phyloP scores from a whole-genome alignment of 441 rosid genomes.

The Pelargonium myrrhifolium region DNA sequence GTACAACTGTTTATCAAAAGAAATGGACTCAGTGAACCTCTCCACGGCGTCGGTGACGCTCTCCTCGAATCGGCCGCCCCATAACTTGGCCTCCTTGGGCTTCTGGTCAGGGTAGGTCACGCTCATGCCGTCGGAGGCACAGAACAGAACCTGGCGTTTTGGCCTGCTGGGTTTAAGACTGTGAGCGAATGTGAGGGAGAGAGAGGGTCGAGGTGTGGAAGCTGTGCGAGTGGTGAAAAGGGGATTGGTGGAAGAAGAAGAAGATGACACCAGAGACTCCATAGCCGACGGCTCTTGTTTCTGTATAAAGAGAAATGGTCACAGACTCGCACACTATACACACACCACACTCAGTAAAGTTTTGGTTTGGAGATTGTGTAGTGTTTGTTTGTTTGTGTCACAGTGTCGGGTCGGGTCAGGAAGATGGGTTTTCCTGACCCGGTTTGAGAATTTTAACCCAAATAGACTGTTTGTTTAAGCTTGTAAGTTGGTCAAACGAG shows the following conservation, averaged over 20 bases:
- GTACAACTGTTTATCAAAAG: conserved; percentile 75
- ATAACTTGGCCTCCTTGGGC: conserved; percentile 68
- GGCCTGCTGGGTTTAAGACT: conserved; percentile 16
- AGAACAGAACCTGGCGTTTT: conserved; percentile 25
- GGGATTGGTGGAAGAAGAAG: not conserved
- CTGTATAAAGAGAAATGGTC: no score
- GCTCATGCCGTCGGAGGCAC: conserved; percentile 33
- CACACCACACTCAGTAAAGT: no score
- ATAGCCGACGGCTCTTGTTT: not conserved
- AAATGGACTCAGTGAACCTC: conserved; percentile 86
- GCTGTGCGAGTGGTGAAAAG: not conserved
- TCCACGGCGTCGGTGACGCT: conserved; percentile 75
- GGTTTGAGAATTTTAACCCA: no score
- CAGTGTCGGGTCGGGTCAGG: no score
- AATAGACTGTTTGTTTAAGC: no score
- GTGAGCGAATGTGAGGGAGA: conserved; percentile 11
- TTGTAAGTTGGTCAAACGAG: no score
- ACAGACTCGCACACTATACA: no score
- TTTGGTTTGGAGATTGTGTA: no score
- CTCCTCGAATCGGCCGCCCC: conserved; percentile 97
- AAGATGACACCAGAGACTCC: not conserved
- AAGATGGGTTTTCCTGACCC: no score
- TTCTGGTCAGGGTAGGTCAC: conserved; percentile 21
- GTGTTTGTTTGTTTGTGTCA: not conserved
- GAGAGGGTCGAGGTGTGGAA: conserved; percentile 10